A percentile compares a stretch with the other conserved stretches of the same genome.
These are phyloP conservation scores for Sequoiadendron giganteum DNA, from an alignment of 75 land plant species.

Conservation along the genomic window DNA sequence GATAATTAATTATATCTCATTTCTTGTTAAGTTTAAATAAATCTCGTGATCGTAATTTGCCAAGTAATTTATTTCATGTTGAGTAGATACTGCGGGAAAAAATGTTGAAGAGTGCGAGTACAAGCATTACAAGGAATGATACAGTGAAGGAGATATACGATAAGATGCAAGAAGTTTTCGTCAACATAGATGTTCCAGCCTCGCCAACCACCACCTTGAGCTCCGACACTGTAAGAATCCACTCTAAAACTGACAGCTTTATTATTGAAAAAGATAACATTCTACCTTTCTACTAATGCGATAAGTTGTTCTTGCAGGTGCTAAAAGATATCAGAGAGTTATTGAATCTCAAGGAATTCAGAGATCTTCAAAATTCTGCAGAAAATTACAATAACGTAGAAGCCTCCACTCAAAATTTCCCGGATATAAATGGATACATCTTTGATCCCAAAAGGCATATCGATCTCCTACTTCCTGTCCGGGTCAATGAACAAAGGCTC, in stretches of 20 bases:
- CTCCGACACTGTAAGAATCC: too few relatives aligned
- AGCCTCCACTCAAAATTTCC: background rate
- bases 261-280: too few relatives aligned
- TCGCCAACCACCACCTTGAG: background rate
- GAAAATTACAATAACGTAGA: background rate
- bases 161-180: constrained; percentile 26
- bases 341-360: background rate
- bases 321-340: background rate
- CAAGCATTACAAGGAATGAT: constrained; percentile 19
- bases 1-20: too few relatives aligned
- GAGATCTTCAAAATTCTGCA: background rate
- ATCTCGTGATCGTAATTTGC: too few relatives aligned
- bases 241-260: too few relatives aligned
- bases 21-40: too few relatives aligned
- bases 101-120: constrained; percentile 24
- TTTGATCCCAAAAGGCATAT: constrained; percentile 36
- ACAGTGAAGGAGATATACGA: constrained; percentile 21
- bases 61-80: background rate
- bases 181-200: constrained; percentile 15
- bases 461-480: constrained; percentile 27
- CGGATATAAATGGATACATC: background rate
- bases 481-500: constrained; percentile 45
- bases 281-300: too few relatives aligned
- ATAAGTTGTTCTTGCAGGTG: too few relatives aligned
- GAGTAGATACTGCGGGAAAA: constrained; percentile 28